These are phyloP conservation scores for Stropharia rugosoannulata DNA, from an alignment of 768 basidiomycete species.

Conservation along the genomic window DNA sequence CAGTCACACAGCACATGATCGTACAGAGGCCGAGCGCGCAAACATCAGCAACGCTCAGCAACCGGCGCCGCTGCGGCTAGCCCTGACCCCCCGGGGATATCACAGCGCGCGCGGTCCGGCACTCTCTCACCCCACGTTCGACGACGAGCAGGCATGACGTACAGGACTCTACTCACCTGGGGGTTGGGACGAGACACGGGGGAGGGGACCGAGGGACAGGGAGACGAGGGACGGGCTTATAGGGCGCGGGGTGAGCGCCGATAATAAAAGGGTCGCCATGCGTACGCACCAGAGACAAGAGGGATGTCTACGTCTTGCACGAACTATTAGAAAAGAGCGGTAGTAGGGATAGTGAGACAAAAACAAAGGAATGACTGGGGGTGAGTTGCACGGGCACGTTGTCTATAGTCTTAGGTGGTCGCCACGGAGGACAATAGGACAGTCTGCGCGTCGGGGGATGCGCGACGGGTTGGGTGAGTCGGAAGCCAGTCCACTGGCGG, in stretches of 20 bases:
- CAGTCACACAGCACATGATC: slow-evolving; percentile 8
- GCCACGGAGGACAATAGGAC: slow-evolving; percentile 35
- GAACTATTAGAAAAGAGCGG: slow-evolving; percentile 24
- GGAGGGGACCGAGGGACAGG: background rate
- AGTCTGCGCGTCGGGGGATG: slow-evolving; percentile 47
- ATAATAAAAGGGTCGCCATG: background rate
- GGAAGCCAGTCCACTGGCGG: slow-evolving; percentile 31
- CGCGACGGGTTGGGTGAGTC: slow-evolving; percentile 30
- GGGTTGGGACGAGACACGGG: background rate
- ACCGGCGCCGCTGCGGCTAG: slow-evolving; percentile 28
- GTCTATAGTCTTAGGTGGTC: slow-evolving; percentile 31
- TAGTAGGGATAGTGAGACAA: slow-evolving; percentile 21
- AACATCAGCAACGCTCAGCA: slow-evolving; percentile 8
- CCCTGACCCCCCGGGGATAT: slow-evolving; percentile 22
- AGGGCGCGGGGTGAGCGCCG: slow-evolving; percentile 6
- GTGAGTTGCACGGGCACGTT: slow-evolving; percentile 37
- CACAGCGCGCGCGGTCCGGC: slow-evolving; percentile 26
- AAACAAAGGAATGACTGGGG: slow-evolving; percentile 49
- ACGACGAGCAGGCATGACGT: slow-evolving; percentile 30
- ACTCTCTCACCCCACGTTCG: slow-evolving; percentile 40
- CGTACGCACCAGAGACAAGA: slow-evolving; percentile 21
- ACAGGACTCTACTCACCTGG: slow-evolving; percentile 21
- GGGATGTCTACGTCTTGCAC: slow-evolving; percentile 16
- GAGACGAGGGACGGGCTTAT: background rate
- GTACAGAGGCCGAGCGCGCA: slow-evolving; percentile 4